These are phyloP conservation scores for Trametes cingulata DNA, from an alignment of 768 basidiomycete genomes.

Conservation along the genomic window DNA sequence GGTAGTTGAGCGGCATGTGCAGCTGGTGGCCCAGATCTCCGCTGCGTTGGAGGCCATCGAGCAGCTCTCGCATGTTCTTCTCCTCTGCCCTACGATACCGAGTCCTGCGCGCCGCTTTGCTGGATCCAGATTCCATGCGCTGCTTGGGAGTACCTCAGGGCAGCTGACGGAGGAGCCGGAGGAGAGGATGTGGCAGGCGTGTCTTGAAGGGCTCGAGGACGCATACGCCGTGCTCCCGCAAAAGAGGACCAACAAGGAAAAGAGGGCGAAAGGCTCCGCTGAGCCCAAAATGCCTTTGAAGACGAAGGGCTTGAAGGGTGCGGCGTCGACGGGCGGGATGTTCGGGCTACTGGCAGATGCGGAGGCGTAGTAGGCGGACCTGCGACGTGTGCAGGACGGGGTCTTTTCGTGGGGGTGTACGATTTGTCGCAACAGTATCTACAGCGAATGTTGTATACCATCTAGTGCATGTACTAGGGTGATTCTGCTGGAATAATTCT, in stretches of 20 bases:
- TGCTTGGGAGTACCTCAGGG: conserved; percentile 38
- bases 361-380: conserved; percentile 32
- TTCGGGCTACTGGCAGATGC: conserved; percentile 47
- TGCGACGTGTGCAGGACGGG: neutral
- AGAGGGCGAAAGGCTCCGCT: conserved; percentile 29
- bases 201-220: conserved; percentile 45
- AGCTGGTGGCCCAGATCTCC: conserved; percentile 65
- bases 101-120: conserved; percentile 54
- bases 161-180: conserved; percentile 23
- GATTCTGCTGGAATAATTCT: too few species aligned
- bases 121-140: conserved; percentile 57
- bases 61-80: conserved; percentile 60
- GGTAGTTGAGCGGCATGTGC: conserved; percentile 61
- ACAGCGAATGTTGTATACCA: neutral
- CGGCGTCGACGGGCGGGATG: conserved; percentile 30
- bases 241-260: conserved; percentile 46
- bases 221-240: conserved; percentile 41
- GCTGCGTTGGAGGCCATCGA: conserved; percentile 61
- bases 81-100: conserved; percentile 52
- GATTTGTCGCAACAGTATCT: neutral
- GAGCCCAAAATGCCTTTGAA: conserved; percentile 18
- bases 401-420: neutral
- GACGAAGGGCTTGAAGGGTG: conserved; percentile 25
- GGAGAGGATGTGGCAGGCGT: conserved; percentile 48
- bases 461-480: too few species aligned